Evolutionary conservation across 805 yeast species (phyloP), one percentile per base, ranked within the genome.

Genomic region (Candida ficus): DNA sequence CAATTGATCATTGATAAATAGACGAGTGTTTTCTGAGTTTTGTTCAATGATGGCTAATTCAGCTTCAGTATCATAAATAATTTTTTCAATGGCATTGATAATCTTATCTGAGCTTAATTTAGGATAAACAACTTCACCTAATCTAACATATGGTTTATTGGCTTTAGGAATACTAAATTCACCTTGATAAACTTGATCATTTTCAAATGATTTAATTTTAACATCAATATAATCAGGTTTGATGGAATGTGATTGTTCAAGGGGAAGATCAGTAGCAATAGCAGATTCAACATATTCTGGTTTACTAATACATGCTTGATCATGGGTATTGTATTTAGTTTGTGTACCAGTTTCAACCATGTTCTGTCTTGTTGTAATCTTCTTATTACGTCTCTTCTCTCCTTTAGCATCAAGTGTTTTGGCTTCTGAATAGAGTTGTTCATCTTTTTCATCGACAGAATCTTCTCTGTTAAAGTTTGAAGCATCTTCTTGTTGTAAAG

Each of bases 1-100:
- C 18, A 57, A 35, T 36, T 67, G 70, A 34, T 66, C 68, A n/a
- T 43, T 36, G n/a, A 67, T 43, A 31, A 64, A 61, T 0, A 22
- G 29, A 6, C 56, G 53, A 13, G 66, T 31, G 9, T 50, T 57
- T 3, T 40, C 20, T 18, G 57, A 38, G 40, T 67, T 68, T 33
- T 52, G 56, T n/a, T 46, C 49, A 14, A 68, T 33, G 1, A 61
- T 61, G 14, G 44, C 34, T 6, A 68, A 37, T 38, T 66, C 71
- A 6, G 67, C 64, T 6, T 55, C 53, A 4, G 58, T 54, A 30
- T 53, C 54, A 29, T 56, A 56, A 16, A 50, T 31, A 11, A 56
- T 38, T 25, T 34, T 45, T 30, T 56, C 56, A 5, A 55, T 36
- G 20, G 52, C 45, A 32, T 33, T 43, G 2, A 23, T 14, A 7